Percentiles rank a stretch among this genome's conserved stretches.
These are phyloP conservation scores for Butyriboletus loyo DNA, from an alignment of 768 basidiomycete genomes.

Conservation along the genomic window DNA sequence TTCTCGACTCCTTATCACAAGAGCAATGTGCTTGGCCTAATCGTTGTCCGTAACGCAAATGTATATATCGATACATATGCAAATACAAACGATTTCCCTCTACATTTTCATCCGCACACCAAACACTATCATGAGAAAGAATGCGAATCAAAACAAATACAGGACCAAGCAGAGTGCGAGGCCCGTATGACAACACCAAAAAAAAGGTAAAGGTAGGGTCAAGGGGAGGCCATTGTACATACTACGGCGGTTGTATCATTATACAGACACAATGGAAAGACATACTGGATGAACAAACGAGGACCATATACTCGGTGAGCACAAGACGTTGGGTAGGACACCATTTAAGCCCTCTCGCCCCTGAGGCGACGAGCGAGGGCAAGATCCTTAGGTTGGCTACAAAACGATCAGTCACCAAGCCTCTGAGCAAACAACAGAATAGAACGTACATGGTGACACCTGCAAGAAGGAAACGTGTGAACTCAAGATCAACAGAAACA, in stretches of 20 bases:
- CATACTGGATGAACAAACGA: constrained; percentile 16
- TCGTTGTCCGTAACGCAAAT: constrained; percentile 21
- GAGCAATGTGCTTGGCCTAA: too few relatives aligned
- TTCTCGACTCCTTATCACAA: too few relatives aligned
- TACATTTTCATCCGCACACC: constrained; percentile 12
- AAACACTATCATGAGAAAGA: neutral
- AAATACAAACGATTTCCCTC: constrained; percentile 29
- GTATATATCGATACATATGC: constrained; percentile 23
- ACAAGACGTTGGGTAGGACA: neutral
- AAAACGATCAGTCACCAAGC: constrained; percentile 17
- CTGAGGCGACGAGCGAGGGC: constrained; percentile 83
- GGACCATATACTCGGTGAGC: neutral
- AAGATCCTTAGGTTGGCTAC: constrained; percentile 84
- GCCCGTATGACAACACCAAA: constrained; percentile 10
- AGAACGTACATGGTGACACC: constrained; percentile 56
- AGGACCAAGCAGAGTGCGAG: neutral
- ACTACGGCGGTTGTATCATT: constrained; percentile 30
- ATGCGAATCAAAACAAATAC: neutral
- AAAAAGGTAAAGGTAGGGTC: neutral
- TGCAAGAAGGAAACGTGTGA: constrained; percentile 20
- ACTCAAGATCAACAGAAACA: neutral
- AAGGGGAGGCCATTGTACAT: constrained; percentile 24
- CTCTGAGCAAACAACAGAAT: neutral
- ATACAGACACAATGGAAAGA: constrained; percentile 14
- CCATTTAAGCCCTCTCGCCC: constrained; percentile 72